Percentiles rank a stretch among this genome's conserved stretches.
Conservation (phyloP, 2,329 filamentous ascomycete species). For the Aspergillus sp. region DNA sequence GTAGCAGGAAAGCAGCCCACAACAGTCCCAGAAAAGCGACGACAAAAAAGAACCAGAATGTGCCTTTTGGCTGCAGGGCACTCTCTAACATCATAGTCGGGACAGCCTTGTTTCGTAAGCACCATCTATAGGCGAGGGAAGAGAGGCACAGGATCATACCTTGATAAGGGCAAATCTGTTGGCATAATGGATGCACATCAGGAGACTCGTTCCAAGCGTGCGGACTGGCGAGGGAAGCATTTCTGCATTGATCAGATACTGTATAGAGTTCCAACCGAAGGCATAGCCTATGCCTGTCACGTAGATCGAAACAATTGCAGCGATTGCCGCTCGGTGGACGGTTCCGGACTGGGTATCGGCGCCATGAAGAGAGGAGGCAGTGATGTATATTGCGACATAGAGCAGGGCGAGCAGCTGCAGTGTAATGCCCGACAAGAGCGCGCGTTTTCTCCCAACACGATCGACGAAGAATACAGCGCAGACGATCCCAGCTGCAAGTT, state of each 20-base stretch:
- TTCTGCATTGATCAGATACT: slow-evolving; percentile 48
- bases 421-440: too few species aligned
- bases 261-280: slow-evolving; percentile 50
- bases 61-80: slow-evolving; percentile 56
- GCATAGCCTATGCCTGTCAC: slow-evolving; percentile 47
- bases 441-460: slow-evolving; percentile 65
- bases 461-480: slow-evolving; percentile 77
- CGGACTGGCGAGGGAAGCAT: slow-evolving; percentile 47
- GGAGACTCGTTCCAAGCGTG: slow-evolving; percentile 41
- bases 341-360: slow-evolving; percentile 23
- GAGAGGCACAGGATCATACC: slow-evolving; percentile 9
- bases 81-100: slow-evolving; percentile 23
- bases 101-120: slow-evolving; percentile 8
- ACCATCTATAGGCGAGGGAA: too few species aligned
- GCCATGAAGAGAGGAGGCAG: not conserved
- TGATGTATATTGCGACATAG: slow-evolving; percentile 50
- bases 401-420: slow-evolving; percentile 53
- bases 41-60: slow-evolving; percentile 71
- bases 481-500: slow-evolving; percentile 60
- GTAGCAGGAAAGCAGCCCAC: slow-evolving; percentile 70
- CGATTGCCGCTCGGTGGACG: slow-evolving; percentile 20
- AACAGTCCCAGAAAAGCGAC: slow-evolving; percentile 65
- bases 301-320: slow-evolving; percentile 47
- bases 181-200: slow-evolving; percentile 47
- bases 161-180: slow-evolving; percentile 35